Evolutionary conservation across 2,329 filamentous ascomycete genomes (phyloP), one percentile per base, ranked within the genome.

Genomic region (Fusarium nygamai): DNA sequence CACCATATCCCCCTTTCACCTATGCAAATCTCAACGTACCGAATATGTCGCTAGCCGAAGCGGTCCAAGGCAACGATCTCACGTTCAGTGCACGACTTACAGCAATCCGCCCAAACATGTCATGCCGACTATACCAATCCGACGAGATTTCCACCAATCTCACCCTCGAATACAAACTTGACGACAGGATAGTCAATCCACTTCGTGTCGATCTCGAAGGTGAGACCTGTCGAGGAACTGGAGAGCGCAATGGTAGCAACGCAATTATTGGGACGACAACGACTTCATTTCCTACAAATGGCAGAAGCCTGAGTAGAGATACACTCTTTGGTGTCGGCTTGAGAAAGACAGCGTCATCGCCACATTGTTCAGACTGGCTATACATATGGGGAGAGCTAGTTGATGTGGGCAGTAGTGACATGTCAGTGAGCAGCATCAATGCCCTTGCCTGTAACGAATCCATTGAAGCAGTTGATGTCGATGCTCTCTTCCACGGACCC

Each of bases 381-480:
- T 84, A 81, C 56, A 75, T 81, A 46, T 84, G 83, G 82, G 82
- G 82, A 38, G 75, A 77, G 43, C 68, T 83, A 3, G 46, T 54
- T 8, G 61, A 77, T 38, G 59, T 78, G 27, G 71, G 76, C 47
- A 75, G 69, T 27, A 71, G 74, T 27, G 69, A 76, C 31, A 70
- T 78, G 50, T 72, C 77, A 3, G 79, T 84, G 17, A 75, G 71
- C 41, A 76, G 74, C 43, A 76, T 83, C 22, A 80, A 78, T 10
- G 81, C 80, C 10, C 63, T 84, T 61, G 79, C 80, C 27, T 85
- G 83, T 72, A 85, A 85, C 73, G 83, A 84, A 72, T 78, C 80
- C 5, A 69, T 82, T 6, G 75, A 83, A 72, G 79, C 77, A 10
- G 73, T 82, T 13, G 72, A 78, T 20, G 67, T 75, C 5, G 58